Conservation (phyloP, 257 asterid species). For the Marsdenia floribunda region DNA sequence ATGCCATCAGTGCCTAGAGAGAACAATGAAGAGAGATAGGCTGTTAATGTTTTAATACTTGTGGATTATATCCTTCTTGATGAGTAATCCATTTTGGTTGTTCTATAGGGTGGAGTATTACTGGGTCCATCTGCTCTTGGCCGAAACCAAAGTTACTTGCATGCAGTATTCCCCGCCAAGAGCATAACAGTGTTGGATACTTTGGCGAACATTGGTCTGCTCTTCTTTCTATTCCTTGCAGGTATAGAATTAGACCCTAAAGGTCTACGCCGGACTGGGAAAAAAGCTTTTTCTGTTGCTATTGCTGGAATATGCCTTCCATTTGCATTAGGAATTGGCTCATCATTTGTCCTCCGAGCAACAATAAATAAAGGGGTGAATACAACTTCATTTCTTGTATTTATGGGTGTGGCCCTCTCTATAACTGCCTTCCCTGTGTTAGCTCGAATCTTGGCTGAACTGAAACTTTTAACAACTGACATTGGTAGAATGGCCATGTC, state of each 20-base stretch:
- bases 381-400: conserved; percentile 48
- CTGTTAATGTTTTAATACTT: background rate
- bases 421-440: conserved; percentile 83
- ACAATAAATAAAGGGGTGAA: conserved; percentile 45
- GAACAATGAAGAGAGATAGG: background rate
- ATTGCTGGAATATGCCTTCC: conserved; percentile 70
- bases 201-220: conserved; percentile 69
- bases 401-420: conserved; percentile 87
- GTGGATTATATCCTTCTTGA: background rate
- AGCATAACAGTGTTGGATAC: conserved; percentile 77
- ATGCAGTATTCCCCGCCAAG: conserved; percentile 51
- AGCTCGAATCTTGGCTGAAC: conserved; percentile 84
- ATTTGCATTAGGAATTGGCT: conserved; percentile 64
- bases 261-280: conserved; percentile 50
- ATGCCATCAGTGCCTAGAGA: background rate
- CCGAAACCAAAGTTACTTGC: conserved; percentile 38
- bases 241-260: conserved; percentile 65
- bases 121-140: conserved; percentile 91
- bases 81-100: background rate
- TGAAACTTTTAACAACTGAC: conserved; percentile 73
- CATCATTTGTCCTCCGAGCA: conserved; percentile 46
- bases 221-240: conserved; percentile 67
- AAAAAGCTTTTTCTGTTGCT: conserved; percentile 60
- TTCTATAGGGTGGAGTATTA: conserved; percentile 65
- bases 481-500: conserved; percentile 77